Percentiles rank a stretch among this genome's conserved stretches.
Conservation (phyloP, 2,329 filamentous ascomycete genomes). For the Verticillium nonalfalfae region DNA sequence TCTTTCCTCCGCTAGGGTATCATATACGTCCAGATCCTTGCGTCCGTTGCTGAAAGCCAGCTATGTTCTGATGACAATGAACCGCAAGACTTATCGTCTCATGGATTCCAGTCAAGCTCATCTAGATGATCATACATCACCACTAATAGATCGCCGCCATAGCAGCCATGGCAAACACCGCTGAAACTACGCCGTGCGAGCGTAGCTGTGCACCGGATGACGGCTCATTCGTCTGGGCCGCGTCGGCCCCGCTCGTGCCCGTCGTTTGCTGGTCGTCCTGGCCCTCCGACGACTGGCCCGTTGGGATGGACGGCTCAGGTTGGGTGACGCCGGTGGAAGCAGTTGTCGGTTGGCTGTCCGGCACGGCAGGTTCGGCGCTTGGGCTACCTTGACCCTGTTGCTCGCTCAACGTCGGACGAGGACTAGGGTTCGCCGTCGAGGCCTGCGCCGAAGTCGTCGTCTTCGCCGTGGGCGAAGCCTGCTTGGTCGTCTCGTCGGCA, state of each 20-base stretch:
- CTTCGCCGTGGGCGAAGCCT: not conserved
- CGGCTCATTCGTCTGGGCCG: not conserved
- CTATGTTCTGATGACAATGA: not conserved
- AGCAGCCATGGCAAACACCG: not conserved
- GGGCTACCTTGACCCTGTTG: not conserved
- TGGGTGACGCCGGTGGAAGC: not conserved
- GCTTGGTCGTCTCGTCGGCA: not conserved
- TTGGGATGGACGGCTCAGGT: not conserved
- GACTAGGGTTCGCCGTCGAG: not conserved
- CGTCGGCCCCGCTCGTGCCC: not conserved
- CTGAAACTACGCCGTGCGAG: not conserved
- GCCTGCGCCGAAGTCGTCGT: not conserved
- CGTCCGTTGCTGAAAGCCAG: not conserved
- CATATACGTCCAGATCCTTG: constrained; percentile 2
- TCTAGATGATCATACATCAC: not conserved
- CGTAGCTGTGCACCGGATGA: not conserved
- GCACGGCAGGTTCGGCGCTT: not conserved
- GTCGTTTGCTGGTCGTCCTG: not conserved
- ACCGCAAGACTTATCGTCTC: not conserved
- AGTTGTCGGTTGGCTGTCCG: not conserved
- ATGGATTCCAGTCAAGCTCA: not conserved
- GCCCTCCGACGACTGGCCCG: not conserved
- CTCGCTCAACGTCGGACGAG: not conserved
- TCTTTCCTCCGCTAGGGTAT: constrained; percentile 1
- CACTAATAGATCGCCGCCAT: not conserved